phyloP scores from a whole-genome alignment of 306 rosid genomes.

The Castanea crenata region DNA sequence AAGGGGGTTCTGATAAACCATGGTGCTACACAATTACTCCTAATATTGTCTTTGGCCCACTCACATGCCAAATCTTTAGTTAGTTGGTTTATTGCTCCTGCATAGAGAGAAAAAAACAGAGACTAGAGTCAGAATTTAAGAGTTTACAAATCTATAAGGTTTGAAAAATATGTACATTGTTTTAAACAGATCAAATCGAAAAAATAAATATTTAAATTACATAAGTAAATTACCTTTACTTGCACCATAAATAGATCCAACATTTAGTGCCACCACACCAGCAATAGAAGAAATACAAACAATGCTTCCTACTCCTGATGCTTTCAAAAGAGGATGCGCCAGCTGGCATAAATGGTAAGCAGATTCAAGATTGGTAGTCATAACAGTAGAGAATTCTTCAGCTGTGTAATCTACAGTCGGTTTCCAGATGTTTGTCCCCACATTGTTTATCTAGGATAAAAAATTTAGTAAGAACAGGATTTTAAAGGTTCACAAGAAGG shows the following conservation, averaged over 20 bases:
- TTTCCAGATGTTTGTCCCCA: neutral
- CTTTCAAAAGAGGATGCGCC: constrained; percentile 47
- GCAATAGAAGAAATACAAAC: constrained; percentile 37
- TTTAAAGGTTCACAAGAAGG: neutral
- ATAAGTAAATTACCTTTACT: constrained; percentile 22
- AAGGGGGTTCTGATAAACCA: neutral
- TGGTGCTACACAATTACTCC: neutral
- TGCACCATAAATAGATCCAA: constrained; percentile 23
- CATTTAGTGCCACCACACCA: constrained; percentile 2
- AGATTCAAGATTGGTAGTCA: constrained; percentile 41
- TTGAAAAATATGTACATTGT: neutral
- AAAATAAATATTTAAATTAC: neutral
- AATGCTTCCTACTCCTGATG: constrained; percentile 36
- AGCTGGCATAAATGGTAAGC: constrained; percentile 39
- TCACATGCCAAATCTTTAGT: neutral
- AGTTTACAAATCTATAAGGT: neutral
- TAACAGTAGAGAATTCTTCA: constrained; percentile 32
- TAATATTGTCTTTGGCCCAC: neutral
- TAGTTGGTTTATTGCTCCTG: neutral
- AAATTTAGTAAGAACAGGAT: neutral
- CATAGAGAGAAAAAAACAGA: neutral
- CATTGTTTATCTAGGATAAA: constrained; percentile 40
- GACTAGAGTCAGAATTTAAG: neutral
- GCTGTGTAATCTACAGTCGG: constrained; percentile 22
- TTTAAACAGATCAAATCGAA: too few relatives aligned